Evolutionary conservation across 192 early-diverging fungal genomes (phyloP).

Genomic region (Lunasporangiospora selenospora): DNA sequence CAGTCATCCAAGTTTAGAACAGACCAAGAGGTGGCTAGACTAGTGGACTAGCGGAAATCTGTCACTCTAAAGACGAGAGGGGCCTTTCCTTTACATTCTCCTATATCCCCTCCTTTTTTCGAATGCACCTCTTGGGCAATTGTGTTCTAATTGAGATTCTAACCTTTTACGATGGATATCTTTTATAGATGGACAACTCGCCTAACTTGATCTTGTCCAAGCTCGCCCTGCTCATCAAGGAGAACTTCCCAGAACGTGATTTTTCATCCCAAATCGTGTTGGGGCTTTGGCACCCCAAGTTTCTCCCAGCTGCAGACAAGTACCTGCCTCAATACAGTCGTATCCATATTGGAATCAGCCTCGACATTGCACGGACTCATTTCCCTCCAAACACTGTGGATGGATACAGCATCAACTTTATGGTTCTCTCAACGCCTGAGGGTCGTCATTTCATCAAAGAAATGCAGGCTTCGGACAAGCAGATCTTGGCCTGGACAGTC

Average conservation of each 20-base stretch:
- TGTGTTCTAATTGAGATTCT: too few species aligned
- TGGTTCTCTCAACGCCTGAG: constrained; percentile 32
- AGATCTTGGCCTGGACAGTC: constrained; percentile 60
- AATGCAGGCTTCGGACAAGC: constrained; percentile 54
- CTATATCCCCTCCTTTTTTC: too few species aligned
- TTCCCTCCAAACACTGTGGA: constrained; percentile 52
- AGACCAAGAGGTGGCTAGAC: too few species aligned
- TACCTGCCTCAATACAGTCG: constrained; percentile 52
- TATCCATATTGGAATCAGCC: constrained; percentile 57
- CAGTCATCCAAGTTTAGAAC: too few species aligned
- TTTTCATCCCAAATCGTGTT: constrained; percentile 55
- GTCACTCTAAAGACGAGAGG: too few species aligned
- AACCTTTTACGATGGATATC: neutral
- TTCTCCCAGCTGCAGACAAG: constrained; percentile 49
- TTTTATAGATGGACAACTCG: constrained; percentile 42
- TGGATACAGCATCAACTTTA: constrained; percentile 53
- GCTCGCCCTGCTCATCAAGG: constrained; percentile 32
- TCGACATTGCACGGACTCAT: constrained; percentile 46
- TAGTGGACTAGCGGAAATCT: too few species aligned
- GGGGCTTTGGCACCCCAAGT: constrained; percentile 63
- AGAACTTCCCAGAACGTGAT: constrained; percentile 40
- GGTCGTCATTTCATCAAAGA: constrained; percentile 57
- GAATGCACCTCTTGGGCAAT: too few species aligned
- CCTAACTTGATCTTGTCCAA: constrained; percentile 25
- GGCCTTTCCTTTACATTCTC: too few species aligned